Conservation (phyloP, 2,329 filamentous ascomycete species). For the Aureobasidium subglaciale region DNA sequence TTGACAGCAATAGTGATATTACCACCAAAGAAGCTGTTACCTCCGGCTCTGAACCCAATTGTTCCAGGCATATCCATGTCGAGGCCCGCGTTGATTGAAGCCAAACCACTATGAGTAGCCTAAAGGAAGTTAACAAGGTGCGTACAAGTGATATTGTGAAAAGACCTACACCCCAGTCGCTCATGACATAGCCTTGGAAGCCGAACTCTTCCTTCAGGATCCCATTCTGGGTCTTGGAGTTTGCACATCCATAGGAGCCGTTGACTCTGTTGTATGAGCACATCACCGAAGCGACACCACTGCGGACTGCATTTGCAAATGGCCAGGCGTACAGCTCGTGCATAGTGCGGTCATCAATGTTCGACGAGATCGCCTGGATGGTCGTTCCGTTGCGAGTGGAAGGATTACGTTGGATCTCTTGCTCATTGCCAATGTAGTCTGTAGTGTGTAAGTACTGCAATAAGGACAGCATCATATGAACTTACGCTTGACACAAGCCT, state of each 20-base stretch:
- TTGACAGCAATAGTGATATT: constrained; percentile 34
- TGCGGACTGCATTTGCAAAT: constrained; percentile 61
- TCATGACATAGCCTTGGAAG: constrained; percentile 71
- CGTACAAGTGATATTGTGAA: constrained; percentile 17
- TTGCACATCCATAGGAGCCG: constrained; percentile 56
- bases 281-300: constrained; percentile 74
- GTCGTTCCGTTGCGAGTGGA: constrained; percentile 21
- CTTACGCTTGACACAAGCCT: constrained; percentile 40
- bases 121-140: constrained; percentile 23
- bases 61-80: constrained; percentile 41
- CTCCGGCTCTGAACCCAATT: constrained; percentile 20
- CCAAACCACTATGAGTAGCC: constrained; percentile 38
- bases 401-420: constrained; percentile 38
- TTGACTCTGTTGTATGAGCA: constrained; percentile 59
- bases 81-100: constrained; percentile 41
- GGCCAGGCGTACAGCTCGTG: constrained; percentile 62
- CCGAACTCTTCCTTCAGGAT: constrained; percentile 77
- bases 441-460: background rate
- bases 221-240: constrained; percentile 71
- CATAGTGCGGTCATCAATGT: constrained; percentile 51
- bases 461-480: constrained; percentile 21
- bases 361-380: constrained; percentile 29
- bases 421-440: constrained; percentile 47
- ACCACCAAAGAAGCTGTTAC: constrained; percentile 27
- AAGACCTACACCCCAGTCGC: constrained; percentile 53